These are phyloP conservation scores for Candida montana DNA, from an alignment of 805 yeast genomes.

Conservation along the genomic window DNA sequence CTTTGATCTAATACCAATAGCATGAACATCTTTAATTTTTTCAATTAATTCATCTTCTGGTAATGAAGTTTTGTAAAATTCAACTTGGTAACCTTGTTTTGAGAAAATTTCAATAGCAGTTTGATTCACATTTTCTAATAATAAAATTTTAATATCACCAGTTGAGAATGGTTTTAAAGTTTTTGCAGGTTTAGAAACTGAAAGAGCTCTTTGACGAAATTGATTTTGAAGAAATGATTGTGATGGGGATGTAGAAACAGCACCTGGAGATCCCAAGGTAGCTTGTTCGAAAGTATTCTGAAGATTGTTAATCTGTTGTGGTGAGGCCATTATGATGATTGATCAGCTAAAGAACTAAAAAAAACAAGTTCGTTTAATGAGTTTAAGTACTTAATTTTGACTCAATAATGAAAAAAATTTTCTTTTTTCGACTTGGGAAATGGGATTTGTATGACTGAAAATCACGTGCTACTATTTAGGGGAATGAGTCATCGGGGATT, in stretches of 20 bases:
- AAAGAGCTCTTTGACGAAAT: slow-evolving; percentile 37
- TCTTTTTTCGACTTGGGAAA: too few relatives aligned
- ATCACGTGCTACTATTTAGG: not conserved
- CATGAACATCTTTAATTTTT: slow-evolving; percentile 90
- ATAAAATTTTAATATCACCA: slow-evolving; percentile 87
- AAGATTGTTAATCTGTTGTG: slow-evolving; percentile 56
- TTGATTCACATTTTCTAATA: slow-evolving; percentile 88
- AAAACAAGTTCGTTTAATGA: not conserved
- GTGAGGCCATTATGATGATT: slow-evolving; percentile 46
- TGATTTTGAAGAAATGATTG: slow-evolving; percentile 53
- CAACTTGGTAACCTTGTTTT: slow-evolving; percentile 95
- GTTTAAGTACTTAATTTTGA: not conserved
- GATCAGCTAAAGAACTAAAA: not conserved
- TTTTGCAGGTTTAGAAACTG: slow-evolving; percentile 48
- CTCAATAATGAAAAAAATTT: too few relatives aligned
- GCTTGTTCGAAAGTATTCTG: slow-evolving; percentile 54
- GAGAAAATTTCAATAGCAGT: slow-evolving; percentile 85
- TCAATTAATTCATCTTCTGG: slow-evolving; percentile 92
- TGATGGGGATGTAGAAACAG: slow-evolving; percentile 79
- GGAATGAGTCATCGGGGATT: not conserved
- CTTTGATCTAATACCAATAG: slow-evolving; percentile 96
- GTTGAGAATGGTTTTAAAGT: slow-evolving; percentile 91
- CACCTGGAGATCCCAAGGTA: slow-evolving; percentile 55
- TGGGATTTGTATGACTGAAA: not conserved
- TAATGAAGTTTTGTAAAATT: slow-evolving; percentile 81